Evolutionary conservation across 2,329 filamentous ascomycete genomes (phyloP).

Genomic region (Didymosphaeria variabile): DNA sequence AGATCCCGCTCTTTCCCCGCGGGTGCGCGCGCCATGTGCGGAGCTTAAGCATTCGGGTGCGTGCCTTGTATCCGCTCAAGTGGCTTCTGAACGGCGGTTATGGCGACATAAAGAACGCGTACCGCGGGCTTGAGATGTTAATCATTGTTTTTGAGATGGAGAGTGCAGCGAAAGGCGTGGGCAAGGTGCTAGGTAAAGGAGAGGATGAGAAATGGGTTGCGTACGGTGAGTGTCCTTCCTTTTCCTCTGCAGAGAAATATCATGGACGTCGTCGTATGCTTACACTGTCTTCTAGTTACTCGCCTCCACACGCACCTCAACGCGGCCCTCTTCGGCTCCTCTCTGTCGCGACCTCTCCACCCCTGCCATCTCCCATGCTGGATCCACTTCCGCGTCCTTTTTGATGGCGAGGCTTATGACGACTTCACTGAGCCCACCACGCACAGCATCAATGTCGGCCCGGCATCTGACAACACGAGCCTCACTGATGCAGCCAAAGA

Average conservation of each 20-base stretch:
- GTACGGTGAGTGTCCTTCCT: slow-evolving; percentile 17
- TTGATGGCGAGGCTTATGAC: slow-evolving; percentile 32
- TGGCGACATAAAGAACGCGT: slow-evolving; percentile 31
- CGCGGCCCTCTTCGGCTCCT: slow-evolving; percentile 22
- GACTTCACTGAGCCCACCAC: slow-evolving; percentile 3
- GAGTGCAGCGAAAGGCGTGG: slow-evolving; percentile 23
- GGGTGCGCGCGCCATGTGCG: slow-evolving; percentile 30
- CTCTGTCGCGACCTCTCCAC: not conserved
- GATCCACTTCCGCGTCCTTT: slow-evolving; percentile 36
- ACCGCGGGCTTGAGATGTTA: slow-evolving; percentile 29
- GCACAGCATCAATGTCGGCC: not conserved
- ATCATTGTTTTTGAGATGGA: slow-evolving; percentile 37
- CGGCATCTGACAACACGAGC: not conserved
- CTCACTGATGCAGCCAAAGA: slow-evolving; percentile 9
- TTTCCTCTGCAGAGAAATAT: not conserved
- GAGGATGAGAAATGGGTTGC: slow-evolving; percentile 27
- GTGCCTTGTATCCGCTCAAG: slow-evolving; percentile 30
- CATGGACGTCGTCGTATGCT: not conserved
- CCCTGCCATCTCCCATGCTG: slow-evolving; percentile 30
- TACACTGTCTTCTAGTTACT: slow-evolving; percentile 14
- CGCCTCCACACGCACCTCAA: slow-evolving; percentile 25
- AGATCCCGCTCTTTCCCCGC: slow-evolving; percentile 30
- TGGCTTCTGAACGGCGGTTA: slow-evolving; percentile 33
- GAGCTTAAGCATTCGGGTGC: slow-evolving; percentile 31
- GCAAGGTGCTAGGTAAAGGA: slow-evolving; percentile 22